These are phyloP conservation scores for Neopestalotiopsis rosae DNA, from an alignment of 2,329 filamentous ascomycete species.

Conservation along the genomic window DNA sequence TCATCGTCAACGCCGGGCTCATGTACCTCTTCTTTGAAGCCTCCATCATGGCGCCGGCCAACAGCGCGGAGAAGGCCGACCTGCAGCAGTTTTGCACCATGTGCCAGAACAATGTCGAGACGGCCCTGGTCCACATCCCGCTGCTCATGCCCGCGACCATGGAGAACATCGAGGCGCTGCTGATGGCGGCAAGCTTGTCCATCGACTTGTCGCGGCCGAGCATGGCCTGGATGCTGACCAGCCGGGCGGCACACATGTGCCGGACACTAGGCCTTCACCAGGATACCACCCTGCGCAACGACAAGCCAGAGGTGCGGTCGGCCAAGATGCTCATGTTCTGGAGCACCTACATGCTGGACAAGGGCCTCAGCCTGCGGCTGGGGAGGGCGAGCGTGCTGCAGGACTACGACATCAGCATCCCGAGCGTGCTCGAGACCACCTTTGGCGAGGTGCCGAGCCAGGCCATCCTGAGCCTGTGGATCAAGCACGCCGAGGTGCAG, in stretches of 20 bases:
- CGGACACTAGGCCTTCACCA: conserved; percentile 38
- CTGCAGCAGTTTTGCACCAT: conserved; percentile 33
- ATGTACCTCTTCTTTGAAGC: conserved; percentile 40
- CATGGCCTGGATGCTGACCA: conserved; percentile 36
- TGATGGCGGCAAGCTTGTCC: conserved; percentile 41
- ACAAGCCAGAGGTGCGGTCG: conserved; percentile 31
- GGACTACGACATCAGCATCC: conserved; percentile 60
- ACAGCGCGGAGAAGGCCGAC: conserved; percentile 29
- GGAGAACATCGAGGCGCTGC: conserved; percentile 54
- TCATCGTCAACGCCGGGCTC: conserved; percentile 40
- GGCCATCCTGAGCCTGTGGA: conserved; percentile 52
- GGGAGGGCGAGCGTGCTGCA: conserved; percentile 59
- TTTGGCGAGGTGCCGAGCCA: conserved; percentile 37
- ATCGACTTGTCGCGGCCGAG: conserved; percentile 37
- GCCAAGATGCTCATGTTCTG: conserved; percentile 57
- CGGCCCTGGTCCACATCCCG: conserved; percentile 42
- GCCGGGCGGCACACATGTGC: conserved; percentile 39
- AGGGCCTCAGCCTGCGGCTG: conserved; percentile 58
- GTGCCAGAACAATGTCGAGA: conserved; percentile 38
- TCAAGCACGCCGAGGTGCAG: conserved; percentile 57
- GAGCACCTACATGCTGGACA: conserved; percentile 62
- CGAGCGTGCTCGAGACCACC: conserved; percentile 37
- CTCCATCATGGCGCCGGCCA: conserved; percentile 25
- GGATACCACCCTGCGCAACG: conserved; percentile 29
- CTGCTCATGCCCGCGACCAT: conserved; percentile 52